phyloP scores from a whole-genome alignment of 2,329 filamentous ascomycete species.

The Aquanectria penicillioides region DNA sequence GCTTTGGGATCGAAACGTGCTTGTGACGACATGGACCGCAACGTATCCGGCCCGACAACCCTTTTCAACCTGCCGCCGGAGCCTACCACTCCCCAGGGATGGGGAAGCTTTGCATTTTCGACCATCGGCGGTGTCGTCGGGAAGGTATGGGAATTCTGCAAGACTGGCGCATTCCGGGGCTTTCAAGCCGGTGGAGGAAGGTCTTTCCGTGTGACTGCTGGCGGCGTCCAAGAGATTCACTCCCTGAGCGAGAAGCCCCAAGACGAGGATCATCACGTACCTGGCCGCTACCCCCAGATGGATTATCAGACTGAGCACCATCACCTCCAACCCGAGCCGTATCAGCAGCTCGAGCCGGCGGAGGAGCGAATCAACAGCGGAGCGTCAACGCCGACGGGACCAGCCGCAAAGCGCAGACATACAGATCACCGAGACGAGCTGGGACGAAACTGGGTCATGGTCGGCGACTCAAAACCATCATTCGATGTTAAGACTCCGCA shows the following conservation, averaged over 20 bases:
- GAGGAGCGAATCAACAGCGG: conserved; percentile 46
- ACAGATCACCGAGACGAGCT: conserved; percentile 66
- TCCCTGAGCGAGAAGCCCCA: conserved; percentile 26
- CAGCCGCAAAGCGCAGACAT: conserved; percentile 64
- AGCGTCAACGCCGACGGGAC: conserved; percentile 55
- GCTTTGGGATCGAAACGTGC: conserved; percentile 60
- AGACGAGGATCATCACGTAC: conserved; percentile 37
- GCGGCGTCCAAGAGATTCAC: conserved; percentile 33
- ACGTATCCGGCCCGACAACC: conserved; percentile 43
- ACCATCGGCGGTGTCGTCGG: conserved; percentile 75
- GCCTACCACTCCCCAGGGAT: conserved; percentile 52
- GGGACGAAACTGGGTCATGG: conserved; percentile 77
- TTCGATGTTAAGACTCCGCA: conserved; percentile 38
- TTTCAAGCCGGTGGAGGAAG: conserved; percentile 88
- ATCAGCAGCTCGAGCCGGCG: conserved; percentile 22
- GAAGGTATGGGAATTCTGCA: conserved; percentile 89
- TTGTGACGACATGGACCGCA: conserved; percentile 50
- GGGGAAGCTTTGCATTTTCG: conserved; percentile 68
- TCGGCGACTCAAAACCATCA: conserved; percentile 54
- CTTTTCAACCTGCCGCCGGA: conserved; percentile 46
- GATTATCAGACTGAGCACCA: conserved; percentile 26
- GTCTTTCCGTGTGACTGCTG: conserved; percentile 67
- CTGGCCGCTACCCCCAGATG: conserved; percentile 48
- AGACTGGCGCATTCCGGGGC: conserved; percentile 76
- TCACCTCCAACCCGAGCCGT: conserved; percentile 21